Percentiles rank a stretch among this genome's conserved stretches.
Evolutionary conservation across 805 yeast species (phyloP).

Genomic region (Debaryomyces prosopidis): DNA sequence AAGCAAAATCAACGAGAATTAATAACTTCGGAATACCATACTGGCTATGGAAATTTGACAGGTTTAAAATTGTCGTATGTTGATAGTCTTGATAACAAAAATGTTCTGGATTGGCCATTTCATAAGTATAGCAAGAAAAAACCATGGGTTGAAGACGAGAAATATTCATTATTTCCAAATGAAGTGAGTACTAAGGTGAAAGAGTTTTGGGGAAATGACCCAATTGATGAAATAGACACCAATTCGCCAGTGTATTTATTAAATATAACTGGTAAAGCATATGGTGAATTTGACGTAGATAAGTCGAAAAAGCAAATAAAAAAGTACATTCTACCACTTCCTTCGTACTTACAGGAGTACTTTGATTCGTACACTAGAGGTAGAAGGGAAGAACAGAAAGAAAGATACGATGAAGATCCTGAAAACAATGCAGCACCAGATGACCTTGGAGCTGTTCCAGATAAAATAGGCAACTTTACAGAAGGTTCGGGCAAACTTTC

Average conservation of each 20-base stretch:
- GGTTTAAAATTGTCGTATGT: constrained; percentile 69
- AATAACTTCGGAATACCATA: constrained; percentile 40
- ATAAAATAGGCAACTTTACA: constrained; percentile 30
- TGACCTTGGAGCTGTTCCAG: constrained; percentile 3
- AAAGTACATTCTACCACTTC: constrained; percentile 14
- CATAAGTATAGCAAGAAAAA: constrained; percentile 43
- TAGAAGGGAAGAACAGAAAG: constrained; percentile 24
- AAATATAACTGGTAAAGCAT: constrained; percentile 35
- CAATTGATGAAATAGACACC: constrained; percentile 9
- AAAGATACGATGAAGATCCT: constrained; percentile 27
- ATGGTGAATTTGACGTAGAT: constrained; percentile 29
- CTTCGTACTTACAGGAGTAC: constrained; percentile 30
- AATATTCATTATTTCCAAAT: constrained; percentile 61
- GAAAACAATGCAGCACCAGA: constrained; percentile 20
- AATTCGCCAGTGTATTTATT: constrained; percentile 25
- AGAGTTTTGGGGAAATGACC: constrained; percentile 50
- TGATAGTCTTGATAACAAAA: constrained; percentile 50
- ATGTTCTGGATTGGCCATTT: constrained; percentile 58
- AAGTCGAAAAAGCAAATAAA: constrained; percentile 12
- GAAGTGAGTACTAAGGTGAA: constrained; percentile 48
- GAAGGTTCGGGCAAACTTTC: constrained; percentile 24
- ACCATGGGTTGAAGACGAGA: constrained; percentile 48
- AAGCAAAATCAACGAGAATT: constrained; percentile 22
- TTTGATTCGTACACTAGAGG: constrained; percentile 24
- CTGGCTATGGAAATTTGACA: constrained; percentile 70